Evolutionary conservation across 768 basidiomycete genomes (phyloP).

Genomic region (Lentinula boryana): DNA sequence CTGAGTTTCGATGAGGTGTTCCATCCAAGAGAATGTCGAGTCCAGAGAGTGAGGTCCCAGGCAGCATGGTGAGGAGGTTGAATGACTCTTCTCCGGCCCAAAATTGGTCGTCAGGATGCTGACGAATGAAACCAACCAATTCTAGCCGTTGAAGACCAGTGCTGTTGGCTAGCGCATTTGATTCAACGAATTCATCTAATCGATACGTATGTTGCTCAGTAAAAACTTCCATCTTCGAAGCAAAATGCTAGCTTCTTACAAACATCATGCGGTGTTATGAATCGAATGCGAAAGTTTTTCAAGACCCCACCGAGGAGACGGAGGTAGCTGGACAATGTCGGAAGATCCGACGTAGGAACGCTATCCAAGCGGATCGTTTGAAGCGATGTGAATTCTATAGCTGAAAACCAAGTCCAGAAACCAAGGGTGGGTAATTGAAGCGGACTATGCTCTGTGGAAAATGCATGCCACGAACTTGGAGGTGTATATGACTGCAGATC

Average conservation of each 20-base stretch:
- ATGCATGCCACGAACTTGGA: background rate
- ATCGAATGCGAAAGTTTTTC: background rate
- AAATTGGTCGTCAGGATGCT: background rate
- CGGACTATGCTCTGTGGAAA: background rate
- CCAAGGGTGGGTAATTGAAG: background rate
- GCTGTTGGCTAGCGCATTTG: background rate
- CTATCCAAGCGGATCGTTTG: background rate
- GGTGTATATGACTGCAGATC: background rate
- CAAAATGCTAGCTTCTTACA: background rate
- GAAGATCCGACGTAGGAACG: background rate
- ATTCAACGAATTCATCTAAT: background rate
- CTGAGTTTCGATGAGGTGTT: background rate
- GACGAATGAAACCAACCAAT: background rate
- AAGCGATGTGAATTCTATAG: background rate
- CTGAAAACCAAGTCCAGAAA: slow-evolving; percentile 1
- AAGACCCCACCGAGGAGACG: background rate
- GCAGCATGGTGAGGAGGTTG: background rate
- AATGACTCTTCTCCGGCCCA: slow-evolving; percentile 1
- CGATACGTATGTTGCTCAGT: background rate
- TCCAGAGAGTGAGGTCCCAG: background rate
- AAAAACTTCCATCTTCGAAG: background rate
- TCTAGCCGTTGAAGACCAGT: background rate
- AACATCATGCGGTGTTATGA: background rate
- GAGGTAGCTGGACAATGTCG: background rate
- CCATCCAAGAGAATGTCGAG: background rate